phyloP scores from a whole-genome alignment of 2,329 filamentous ascomycete species.

The Fusarium dimerum region DNA sequence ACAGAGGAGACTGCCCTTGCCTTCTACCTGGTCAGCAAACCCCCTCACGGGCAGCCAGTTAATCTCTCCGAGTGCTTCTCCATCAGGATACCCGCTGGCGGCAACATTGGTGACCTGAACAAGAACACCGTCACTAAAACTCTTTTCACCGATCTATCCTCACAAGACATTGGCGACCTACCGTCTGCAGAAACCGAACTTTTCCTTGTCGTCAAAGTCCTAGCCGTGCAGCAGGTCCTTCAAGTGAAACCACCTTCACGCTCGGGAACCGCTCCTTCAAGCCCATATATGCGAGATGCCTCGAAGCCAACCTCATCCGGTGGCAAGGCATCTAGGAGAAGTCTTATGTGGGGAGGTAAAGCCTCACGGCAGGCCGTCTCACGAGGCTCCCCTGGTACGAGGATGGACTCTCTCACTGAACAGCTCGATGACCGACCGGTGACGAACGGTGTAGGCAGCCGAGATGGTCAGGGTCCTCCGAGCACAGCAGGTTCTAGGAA shows the following conservation, averaged over 20 bases:
- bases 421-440: slow-evolving; percentile 43
- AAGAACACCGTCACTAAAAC: slow-evolving; percentile 74
- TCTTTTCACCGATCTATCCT: slow-evolving; percentile 82
- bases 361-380: slow-evolving; percentile 56
- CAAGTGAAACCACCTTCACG: slow-evolving; percentile 51
- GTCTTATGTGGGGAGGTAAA: slow-evolving; percentile 70
- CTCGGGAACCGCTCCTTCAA: slow-evolving; percentile 48
- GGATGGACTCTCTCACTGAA: slow-evolving; percentile 60
- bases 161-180: slow-evolving; percentile 68
- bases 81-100: slow-evolving; percentile 74
- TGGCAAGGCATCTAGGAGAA: slow-evolving; percentile 59
- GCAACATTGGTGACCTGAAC: slow-evolving; percentile 65
- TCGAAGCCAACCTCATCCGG: slow-evolving; percentile 50
- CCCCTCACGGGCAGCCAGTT: slow-evolving; percentile 60
- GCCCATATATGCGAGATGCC: slow-evolving; percentile 44
- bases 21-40: slow-evolving; percentile 75
- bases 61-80: slow-evolving; percentile 82
- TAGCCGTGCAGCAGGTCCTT: slow-evolving; percentile 57
- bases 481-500: slow-evolving; percentile 57
- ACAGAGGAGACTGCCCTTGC: slow-evolving; percentile 75
- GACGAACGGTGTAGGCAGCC: slow-evolving; percentile 41
- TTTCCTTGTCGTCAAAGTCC: slow-evolving; percentile 81
- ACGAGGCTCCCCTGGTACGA: slow-evolving; percentile 46
- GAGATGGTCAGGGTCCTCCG: slow-evolving; percentile 49
- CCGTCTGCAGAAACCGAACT: slow-evolving; percentile 69